phyloP scores from a whole-genome alignment of 768 basidiomycete genomes.

The Chiua virens region DNA sequence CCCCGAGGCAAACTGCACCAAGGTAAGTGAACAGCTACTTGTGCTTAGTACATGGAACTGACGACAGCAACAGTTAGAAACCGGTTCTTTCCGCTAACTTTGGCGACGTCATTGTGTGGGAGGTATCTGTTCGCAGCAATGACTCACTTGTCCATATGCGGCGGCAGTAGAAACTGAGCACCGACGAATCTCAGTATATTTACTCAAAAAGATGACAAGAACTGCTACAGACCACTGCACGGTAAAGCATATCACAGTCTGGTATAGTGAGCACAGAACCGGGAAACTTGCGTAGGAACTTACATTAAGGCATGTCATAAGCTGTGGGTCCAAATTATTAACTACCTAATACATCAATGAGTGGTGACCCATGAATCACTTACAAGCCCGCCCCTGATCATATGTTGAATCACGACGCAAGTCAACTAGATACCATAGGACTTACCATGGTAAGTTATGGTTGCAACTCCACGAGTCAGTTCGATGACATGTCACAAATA shows the following conservation, averaged over 20 bases:
- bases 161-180: conserved; percentile 10
- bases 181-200: not conserved
- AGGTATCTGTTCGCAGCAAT: not conserved
- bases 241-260: not conserved
- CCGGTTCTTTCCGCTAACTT: conserved; percentile 15
- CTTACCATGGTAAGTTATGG: conserved; percentile 5
- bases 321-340: not conserved
- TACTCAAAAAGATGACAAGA: not conserved
- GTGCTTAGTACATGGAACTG: not conserved
- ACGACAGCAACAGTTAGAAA: conserved; percentile 6
- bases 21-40: not conserved
- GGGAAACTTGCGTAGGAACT: not conserved
- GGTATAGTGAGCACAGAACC: not conserved
- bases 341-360: not conserved
- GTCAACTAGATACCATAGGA: not conserved
- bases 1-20: not conserved
- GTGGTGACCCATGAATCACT: not conserved
- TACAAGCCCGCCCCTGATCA: conserved; percentile 10
- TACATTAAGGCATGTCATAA: conserved; percentile 2
- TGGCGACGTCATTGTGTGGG: not conserved
- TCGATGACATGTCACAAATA: conserved; percentile 6
- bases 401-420: not conserved
- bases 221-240: conserved; percentile 10
- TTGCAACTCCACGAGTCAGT: not conserved
- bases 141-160: conserved; percentile 15